A percentile compares a stretch with the other conserved stretches of the same genome.
Evolutionary conservation across 2,329 filamentous ascomycete genomes (phyloP).

Genomic region (Grosmannia penicillata): DNA sequence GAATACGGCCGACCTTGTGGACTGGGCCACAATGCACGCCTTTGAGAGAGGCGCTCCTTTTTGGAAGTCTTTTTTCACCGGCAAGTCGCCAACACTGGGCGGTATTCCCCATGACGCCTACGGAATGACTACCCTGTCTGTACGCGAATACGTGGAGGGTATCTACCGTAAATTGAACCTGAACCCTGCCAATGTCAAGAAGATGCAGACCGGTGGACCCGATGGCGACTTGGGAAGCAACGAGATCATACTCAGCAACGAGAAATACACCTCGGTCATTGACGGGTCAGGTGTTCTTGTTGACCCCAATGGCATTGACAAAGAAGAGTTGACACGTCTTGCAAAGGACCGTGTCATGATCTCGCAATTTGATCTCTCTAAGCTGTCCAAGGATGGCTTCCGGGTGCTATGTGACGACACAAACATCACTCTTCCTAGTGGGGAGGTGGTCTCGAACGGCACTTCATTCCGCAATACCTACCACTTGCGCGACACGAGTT

Average conservation of each 20-base stretch:
- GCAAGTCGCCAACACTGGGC: slow-evolving; percentile 89
- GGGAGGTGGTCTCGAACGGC: slow-evolving; percentile 79
- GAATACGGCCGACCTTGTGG: slow-evolving; percentile 92
- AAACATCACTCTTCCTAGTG: slow-evolving; percentile 74
- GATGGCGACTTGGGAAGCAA: slow-evolving; percentile 96
- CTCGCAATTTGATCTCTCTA: slow-evolving; percentile 66
- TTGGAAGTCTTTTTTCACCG: slow-evolving; percentile 99
- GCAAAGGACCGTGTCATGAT: slow-evolving; percentile 86
- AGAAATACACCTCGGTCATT: slow-evolving; percentile 92
- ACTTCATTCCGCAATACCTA: slow-evolving; percentile 96
- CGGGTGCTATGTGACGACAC: slow-evolving; percentile 83
- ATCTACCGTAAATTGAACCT: slow-evolving; percentile 95
- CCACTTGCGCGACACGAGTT: slow-evolving; percentile 65
- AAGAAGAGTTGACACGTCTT: slow-evolving; percentile 66
- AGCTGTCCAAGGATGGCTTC: slow-evolving; percentile 79
- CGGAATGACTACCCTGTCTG: slow-evolving; percentile 94
- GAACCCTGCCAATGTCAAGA: slow-evolving; percentile 69
- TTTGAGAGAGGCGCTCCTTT: slow-evolving; percentile 75
- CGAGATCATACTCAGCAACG: slow-evolving; percentile 88
- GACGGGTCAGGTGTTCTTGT: slow-evolving; percentile 91
- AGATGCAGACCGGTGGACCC: slow-evolving; percentile 94
- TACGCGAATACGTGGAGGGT: slow-evolving; percentile 88
- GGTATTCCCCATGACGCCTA: slow-evolving; percentile 94
- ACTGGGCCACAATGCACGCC: slow-evolving; percentile 98
- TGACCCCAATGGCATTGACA: slow-evolving; percentile 80